Evolutionary conservation across 129 eudicot genomes (phyloP), one percentile per base, ranked within the genome.

Genomic region (Flaveria linearis): DNA sequence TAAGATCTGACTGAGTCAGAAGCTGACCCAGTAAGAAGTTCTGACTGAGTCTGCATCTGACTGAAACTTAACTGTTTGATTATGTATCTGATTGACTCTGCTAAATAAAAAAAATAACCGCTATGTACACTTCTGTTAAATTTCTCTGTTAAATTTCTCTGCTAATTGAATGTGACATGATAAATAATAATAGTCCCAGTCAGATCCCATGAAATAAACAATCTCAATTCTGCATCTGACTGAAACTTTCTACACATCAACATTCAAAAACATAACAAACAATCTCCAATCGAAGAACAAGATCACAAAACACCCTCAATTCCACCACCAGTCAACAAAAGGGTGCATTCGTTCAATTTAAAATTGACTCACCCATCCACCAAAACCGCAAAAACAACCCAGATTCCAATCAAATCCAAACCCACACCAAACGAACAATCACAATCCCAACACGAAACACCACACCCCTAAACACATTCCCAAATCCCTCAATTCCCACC

Each of bases 231-330:
- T n/a, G n/a, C n/a, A n/a, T n/a, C n/a, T n/a, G n/a, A n/a, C n/a
- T n/a, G n/a, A n/a, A n/a, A n/a, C 52, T 28, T 55, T 23, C 33
- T 10, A 61, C 30, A 61, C 22, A 10, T 71, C 72, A 61, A 71
- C 65, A 78, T 71, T 71, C 72, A 61, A 71, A n/a, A 78, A 78
- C 16, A 43, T 9, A n/a, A 33, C 7, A 33, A 64, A 64, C 61
- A 26, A n/a, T 74, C 55, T 22, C 45, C 58, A 17, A 58, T 45
- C 20, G 45, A 5, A 74, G 45, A 57, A 8, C 4, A 69, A 30
- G 61, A 25, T 60, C 71, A 30, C 17, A 0, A 9, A 4, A 45
- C 36, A 13, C 64, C 74, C 61, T 57, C 39, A n/a, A 68, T 55
- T 55, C 23, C 28, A 49, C 55, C 71, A 58, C 47, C 33, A 69